Evolutionary conservation across 768 basidiomycete species (phyloP).

Genomic region (Mycena rosella): DNA sequence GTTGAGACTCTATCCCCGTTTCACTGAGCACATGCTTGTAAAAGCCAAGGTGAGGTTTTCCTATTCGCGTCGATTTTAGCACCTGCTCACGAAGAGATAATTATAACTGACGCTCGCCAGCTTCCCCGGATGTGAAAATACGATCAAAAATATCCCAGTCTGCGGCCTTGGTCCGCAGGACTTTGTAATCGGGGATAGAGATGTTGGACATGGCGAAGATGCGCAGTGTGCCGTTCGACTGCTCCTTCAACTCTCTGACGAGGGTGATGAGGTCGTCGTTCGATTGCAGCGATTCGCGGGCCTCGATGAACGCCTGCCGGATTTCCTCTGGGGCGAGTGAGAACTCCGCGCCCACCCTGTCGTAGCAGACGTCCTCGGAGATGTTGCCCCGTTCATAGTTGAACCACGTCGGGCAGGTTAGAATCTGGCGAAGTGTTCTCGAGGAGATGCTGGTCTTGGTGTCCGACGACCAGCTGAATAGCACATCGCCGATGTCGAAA

Average conservation of each 20-base stretch:
- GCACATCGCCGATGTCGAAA: slow-evolving; percentile 69
- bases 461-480: slow-evolving; percentile 66
- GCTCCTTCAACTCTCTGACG: slow-evolving; percentile 59
- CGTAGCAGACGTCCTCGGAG: slow-evolving; percentile 59
- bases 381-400: slow-evolving; percentile 66
- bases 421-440: slow-evolving; percentile 54
- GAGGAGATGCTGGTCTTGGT: slow-evolving; percentile 60
- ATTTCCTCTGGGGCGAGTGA: slow-evolving; percentile 54
- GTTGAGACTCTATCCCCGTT: slow-evolving; percentile 58
- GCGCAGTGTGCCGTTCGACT: slow-evolving; percentile 48
- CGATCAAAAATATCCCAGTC: slow-evolving; percentile 64
- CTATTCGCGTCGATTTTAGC: not conserved
- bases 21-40: slow-evolving; percentile 62
- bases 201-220: slow-evolving; percentile 75
- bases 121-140: slow-evolving; percentile 65
- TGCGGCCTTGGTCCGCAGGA: slow-evolving; percentile 58
- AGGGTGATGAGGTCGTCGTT: slow-evolving; percentile 60
- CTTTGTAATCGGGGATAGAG: slow-evolving; percentile 62
- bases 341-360: slow-evolving; percentile 55
- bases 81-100: not conserved
- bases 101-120: slow-evolving; percentile 65
- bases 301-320: slow-evolving; percentile 58
- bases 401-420: slow-evolving; percentile 62
- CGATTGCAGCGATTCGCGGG: slow-evolving; percentile 60
- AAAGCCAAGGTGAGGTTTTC: slow-evolving; percentile 54